Conservation (phyloP, 75 land plant species). For the Cunninghamia lanceolata region DNA sequence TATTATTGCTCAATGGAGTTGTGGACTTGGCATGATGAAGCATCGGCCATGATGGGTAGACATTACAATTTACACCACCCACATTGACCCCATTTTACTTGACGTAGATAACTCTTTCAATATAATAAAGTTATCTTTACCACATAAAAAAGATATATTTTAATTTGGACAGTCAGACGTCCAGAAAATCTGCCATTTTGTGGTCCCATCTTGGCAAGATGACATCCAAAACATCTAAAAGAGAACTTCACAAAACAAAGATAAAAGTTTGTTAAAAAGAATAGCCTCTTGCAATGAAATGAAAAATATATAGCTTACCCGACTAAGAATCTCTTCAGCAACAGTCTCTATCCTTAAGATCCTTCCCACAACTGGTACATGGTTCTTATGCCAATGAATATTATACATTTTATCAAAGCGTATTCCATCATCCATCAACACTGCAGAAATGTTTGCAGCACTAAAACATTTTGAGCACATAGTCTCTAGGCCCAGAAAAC, state of each 20-base stretch:
- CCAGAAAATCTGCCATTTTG: background rate
- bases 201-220: background rate
- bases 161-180: background rate
- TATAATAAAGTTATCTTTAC: background rate
- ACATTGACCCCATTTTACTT: background rate
- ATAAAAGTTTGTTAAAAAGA: background rate
- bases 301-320: slow-evolving; percentile 34
- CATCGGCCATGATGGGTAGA: background rate
- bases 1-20: background rate
- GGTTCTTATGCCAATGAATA: slow-evolving; percentile 71
- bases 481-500: slow-evolving; percentile 37
- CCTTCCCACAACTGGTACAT: slow-evolving; percentile 64
- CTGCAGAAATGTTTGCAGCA: slow-evolving; percentile 69
- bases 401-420: slow-evolving; percentile 67
- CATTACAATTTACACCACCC: background rate
- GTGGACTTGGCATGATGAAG: background rate
- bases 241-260: background rate
- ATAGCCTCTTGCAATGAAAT: background rate
- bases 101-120: background rate
- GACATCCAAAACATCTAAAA: background rate
- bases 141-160: background rate
- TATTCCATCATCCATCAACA: slow-evolving; percentile 91
- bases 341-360: slow-evolving; percentile 78
- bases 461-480: slow-evolving; percentile 59
- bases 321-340: slow-evolving; percentile 78